A percentile compares a stretch with the other conserved stretches of the same genome.
Conservation (phyloP, 2,329 filamentous ascomycete species). For the Beauveria brongniartii region DNA sequence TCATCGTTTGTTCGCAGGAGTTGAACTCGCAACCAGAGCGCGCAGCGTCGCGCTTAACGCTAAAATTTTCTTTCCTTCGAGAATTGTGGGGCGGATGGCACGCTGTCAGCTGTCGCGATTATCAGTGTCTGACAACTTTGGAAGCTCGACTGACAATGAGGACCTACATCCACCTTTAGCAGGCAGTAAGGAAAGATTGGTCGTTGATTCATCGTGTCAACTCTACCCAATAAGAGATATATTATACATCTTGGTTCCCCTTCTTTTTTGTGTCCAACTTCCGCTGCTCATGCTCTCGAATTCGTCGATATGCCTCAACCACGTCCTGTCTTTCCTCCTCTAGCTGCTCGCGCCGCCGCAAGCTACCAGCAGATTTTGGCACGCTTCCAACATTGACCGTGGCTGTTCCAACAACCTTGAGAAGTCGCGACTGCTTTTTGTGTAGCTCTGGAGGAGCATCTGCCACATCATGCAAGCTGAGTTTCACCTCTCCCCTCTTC, state of each 20-base stretch:
- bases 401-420: conserved; percentile 25
- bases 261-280: conserved; percentile 18
- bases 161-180: too few relatives aligned
- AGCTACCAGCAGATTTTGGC: conserved; percentile 31
- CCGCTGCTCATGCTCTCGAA: conserved; percentile 29
- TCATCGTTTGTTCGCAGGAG: conserved; percentile 1
- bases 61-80: neutral
- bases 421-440: conserved; percentile 30
- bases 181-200: too few relatives aligned
- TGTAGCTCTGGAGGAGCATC: conserved; percentile 69
- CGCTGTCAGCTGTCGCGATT: too few relatives aligned
- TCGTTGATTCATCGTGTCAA: neutral
- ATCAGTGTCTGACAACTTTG: too few relatives aligned
- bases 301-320: conserved; percentile 31
- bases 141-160: too few relatives aligned
- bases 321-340: conserved; percentile 28
- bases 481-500: conserved; percentile 46
- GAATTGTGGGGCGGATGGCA: neutral
- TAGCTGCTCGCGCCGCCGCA: conserved; percentile 31
- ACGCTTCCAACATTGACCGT: conserved; percentile 28
- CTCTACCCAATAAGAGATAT: neutral
- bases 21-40: conserved; percentile 11
- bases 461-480: conserved; percentile 50
- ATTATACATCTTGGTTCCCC: neutral
- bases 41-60: neutral